These are phyloP conservation scores for Pseudopithomyces maydicus DNA, from an alignment of 2,329 filamentous ascomycete species.

Conservation along the genomic window DNA sequence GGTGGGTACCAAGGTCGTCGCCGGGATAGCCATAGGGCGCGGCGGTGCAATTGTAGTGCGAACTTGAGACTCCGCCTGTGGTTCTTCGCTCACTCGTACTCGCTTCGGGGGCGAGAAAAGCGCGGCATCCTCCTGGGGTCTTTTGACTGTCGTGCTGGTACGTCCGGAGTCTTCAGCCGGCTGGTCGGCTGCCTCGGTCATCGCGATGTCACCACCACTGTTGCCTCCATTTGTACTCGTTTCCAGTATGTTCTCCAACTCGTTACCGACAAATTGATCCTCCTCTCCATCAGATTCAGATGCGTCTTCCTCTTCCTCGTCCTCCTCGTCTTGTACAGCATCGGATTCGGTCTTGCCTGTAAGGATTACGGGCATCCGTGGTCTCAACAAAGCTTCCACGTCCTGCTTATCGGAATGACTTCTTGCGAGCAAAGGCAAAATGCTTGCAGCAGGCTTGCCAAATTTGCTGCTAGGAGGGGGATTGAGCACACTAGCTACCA, in stretches of 20 bases:
- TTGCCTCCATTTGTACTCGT: conserved; percentile 18
- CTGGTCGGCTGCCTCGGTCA: conserved; percentile 14
- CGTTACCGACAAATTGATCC: conserved; percentile 52
- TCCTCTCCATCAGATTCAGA: conserved; percentile 57
- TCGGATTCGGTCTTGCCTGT: conserved; percentile 26
- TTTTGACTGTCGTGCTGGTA: conserved; percentile 22
- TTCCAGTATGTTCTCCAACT: conserved; percentile 30
- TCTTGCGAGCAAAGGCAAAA: conserved; percentile 78
- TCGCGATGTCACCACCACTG: conserved; percentile 17
- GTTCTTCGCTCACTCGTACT: conserved; percentile 23
- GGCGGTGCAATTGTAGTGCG: conserved; percentile 7
- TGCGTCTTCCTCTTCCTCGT: conserved; percentile 24
- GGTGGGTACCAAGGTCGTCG: not conserved
- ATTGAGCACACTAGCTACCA: conserved; percentile 83
- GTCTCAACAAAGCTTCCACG: conserved; percentile 72
- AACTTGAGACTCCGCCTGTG: not conserved
- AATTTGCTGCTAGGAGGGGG: conserved; percentile 68
- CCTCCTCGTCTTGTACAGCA: conserved; percentile 23
- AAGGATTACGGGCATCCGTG: conserved; percentile 52
- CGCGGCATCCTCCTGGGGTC: conserved; percentile 25
- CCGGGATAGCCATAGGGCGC: conserved; percentile 1
- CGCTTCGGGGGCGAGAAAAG: conserved; percentile 36
- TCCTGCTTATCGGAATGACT: conserved; percentile 64
- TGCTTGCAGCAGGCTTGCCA: conserved; percentile 68
- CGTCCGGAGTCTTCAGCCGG: not conserved